phyloP scores from a whole-genome alignment of 768 basidiomycete species.

The Panaeolus papilionaceus region DNA sequence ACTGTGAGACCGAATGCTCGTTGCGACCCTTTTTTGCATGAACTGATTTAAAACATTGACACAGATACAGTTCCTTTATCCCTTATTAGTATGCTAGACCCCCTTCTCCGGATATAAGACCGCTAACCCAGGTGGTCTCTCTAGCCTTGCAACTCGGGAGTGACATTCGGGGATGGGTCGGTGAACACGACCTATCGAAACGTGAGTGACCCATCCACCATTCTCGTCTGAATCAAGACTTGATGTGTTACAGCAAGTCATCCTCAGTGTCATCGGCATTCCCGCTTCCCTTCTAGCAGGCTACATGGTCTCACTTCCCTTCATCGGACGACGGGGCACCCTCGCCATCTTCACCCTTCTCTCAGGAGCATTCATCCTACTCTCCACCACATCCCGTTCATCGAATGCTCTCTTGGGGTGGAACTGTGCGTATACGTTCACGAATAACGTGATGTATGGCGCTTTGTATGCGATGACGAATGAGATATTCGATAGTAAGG shows the following conservation, averaged over 20 bases:
- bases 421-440: constrained; percentile 77
- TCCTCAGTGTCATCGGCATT: constrained; percentile 69
- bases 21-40: no score
- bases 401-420: constrained; percentile 75
- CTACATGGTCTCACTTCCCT: constrained; percentile 69
- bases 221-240: neutral
- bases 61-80: constrained; percentile 38
- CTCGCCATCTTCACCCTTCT: constrained; percentile 68
- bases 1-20: constrained; percentile 42
- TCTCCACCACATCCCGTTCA: constrained; percentile 71
- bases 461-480: constrained; percentile 77
- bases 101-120: neutral
- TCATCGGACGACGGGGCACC: constrained; percentile 70
- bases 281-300: constrained; percentile 78
- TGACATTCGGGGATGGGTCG: constrained; percentile 72
- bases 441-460: constrained; percentile 72
- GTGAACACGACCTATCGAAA: constrained; percentile 78
- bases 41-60: constrained; percentile 26
- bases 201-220: constrained; percentile 34
- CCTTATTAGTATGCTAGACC: constrained; percentile 34
- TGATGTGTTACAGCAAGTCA: constrained; percentile 58
- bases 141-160: constrained; percentile 66
- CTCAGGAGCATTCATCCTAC: constrained; percentile 78
- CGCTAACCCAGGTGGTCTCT: neutral
- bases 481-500: constrained; percentile 74